Conservation (phyloP, 225 moss, liverwort and hornwort species). For the Sphagnum contortum region DNA sequence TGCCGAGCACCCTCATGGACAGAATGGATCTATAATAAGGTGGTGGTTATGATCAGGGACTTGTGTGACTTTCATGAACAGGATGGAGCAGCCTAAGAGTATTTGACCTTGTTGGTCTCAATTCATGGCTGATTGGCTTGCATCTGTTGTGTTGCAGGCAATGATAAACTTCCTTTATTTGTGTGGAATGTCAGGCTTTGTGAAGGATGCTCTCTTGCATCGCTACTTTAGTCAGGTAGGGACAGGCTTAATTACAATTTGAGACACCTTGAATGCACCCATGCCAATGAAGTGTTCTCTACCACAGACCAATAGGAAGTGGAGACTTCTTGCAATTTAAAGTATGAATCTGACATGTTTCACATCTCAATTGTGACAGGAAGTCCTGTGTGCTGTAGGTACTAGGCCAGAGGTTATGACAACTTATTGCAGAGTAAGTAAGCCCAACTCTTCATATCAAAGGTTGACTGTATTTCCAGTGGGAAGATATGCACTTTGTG, state of each 20-base stretch:
- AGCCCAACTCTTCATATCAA: neutral
- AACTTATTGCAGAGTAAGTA: constrained; percentile 46
- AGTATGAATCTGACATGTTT: neutral
- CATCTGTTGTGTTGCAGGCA: constrained; percentile 24
- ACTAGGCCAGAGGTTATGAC: constrained; percentile 41
- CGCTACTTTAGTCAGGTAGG: constrained; percentile 75
- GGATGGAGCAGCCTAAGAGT: too few relatives aligned
- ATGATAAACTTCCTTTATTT: constrained; percentile 70
- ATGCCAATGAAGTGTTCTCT: too few relatives aligned
- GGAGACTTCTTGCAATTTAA: neutral
- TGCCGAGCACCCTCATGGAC: constrained; percentile 83
- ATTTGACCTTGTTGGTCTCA: too few relatives aligned
- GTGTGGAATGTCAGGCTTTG: constrained; percentile 84
- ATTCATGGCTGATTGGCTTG: too few relatives aligned
- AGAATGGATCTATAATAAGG: constrained; percentile 96
- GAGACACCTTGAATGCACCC: too few relatives aligned
- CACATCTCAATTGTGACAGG: constrained; percentile 19
- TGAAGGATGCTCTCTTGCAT: constrained; percentile 77
- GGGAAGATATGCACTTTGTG: too few relatives aligned
- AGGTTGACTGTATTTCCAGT: too few relatives aligned
- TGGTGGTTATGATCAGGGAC: neutral
- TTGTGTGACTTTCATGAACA: too few relatives aligned
- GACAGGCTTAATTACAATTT: neutral
- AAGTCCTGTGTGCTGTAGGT: constrained; percentile 34
- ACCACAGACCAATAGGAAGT: too few relatives aligned